Percentiles rank a stretch among this genome's conserved stretches.
These are phyloP conservation scores for Backusella psychrophila DNA, from an alignment of 192 early-diverging fungal species.

Conservation along the genomic window DNA sequence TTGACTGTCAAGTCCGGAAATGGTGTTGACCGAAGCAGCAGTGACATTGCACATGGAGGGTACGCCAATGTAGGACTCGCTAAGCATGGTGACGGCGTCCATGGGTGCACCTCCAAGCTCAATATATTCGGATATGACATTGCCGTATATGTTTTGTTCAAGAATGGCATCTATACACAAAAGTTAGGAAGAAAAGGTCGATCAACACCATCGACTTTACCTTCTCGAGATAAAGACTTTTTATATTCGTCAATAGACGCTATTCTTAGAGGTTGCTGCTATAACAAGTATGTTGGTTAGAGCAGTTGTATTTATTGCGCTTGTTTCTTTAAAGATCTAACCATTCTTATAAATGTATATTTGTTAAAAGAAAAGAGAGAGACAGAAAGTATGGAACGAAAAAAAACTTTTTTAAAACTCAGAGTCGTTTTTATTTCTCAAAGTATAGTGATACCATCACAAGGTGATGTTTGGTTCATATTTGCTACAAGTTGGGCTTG, in stretches of 20 bases:
- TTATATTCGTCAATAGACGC: slow-evolving; percentile 12
- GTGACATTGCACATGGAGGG: slow-evolving; percentile 54
- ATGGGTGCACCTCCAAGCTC: slow-evolving; percentile 46
- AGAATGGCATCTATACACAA: slow-evolving; percentile 40
- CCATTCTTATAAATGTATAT: neutral
- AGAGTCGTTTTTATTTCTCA: neutral
- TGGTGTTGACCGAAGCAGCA: slow-evolving; percentile 33
- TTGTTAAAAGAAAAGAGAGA: neutral
- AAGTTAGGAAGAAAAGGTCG: neutral
- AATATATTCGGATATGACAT: slow-evolving; percentile 37
- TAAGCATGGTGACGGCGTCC: slow-evolving; percentile 46
- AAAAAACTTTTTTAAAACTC: neutral
- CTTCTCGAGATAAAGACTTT: slow-evolving; percentile 16
- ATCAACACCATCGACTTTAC: neutral
- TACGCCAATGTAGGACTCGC: slow-evolving; percentile 50
- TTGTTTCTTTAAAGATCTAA: neutral
- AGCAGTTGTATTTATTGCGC: neutral
- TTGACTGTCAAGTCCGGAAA: slow-evolving; percentile 43
- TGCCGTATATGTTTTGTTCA: slow-evolving; percentile 42
- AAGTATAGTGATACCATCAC: neutral
- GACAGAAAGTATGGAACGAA: neutral
- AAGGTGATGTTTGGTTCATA: too few relatives aligned
- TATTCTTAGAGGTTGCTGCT: neutral
- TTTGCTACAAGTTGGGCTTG: neutral
- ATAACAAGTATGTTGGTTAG: neutral